Base-by-base conservation (phyloP, 805 yeast species). In the Scheffersomyces ergatensis region DNA sequence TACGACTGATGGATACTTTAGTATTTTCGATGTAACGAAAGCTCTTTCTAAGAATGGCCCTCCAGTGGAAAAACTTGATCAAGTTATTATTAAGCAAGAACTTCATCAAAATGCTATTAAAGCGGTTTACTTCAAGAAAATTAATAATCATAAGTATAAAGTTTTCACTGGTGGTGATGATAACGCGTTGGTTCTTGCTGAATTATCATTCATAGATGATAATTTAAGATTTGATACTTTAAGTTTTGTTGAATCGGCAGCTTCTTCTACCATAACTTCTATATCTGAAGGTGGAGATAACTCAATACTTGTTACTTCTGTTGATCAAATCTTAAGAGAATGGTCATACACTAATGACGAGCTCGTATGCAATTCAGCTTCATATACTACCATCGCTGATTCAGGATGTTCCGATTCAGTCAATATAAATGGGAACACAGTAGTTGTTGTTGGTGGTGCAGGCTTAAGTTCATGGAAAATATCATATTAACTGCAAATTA, bases 21-120 rank as follows among this genome's bases (percentile, higher is more conserved):
- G 83, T 0, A 52, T 82, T 1, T 92, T 87, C 79, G 70, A 79
- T 32, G 53, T 84, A 4, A 57, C 78, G 12, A 29, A 48, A 4
- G 21, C 33, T 4, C 15, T 23, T 3, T 19, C 18, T 15, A 3
- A 13, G 7, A 25, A 26, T 16, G 11, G 26, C 5, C 20, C 12
- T 2, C 21, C 13, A 2, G 33, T 29, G 34, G 27, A 36, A 31
- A 39, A 39, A 19, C 54, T 62, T 23, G 66, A 58, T 7, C 48
- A 47, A 3, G 60, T 66, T 27, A 46, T 70, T 2, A 47, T 67
- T 30, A 66, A 70, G 36, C 74, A 78, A 39, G 76, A 65, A 39
- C 66, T 88, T 11, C 99, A 93, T 54, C 96, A 90, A 58, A 88
- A 92, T 29, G 89, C 97, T 30, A 75, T 92, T 36, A 86, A 89